These are phyloP conservation scores for Leccinum arenicola DNA, from an alignment of 768 basidiomycete genomes.

Conservation along the genomic window DNA sequence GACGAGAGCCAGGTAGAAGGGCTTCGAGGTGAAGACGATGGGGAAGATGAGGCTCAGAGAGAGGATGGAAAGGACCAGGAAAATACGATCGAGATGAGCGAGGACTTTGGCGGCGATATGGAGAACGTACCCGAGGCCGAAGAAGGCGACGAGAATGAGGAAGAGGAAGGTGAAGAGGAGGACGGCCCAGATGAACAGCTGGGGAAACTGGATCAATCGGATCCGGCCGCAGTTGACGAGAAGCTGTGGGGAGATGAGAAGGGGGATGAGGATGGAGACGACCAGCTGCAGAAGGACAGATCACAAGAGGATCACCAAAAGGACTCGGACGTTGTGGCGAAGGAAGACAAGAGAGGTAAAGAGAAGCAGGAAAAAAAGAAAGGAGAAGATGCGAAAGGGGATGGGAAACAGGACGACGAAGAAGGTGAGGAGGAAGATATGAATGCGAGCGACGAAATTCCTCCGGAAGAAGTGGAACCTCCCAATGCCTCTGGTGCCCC, in stretches of 20 bases:
- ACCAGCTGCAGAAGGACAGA: constrained; percentile 60
- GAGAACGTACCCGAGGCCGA: constrained; percentile 72
- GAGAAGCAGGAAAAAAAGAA: constrained; percentile 33
- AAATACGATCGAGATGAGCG: constrained; percentile 86
- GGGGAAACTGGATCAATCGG: constrained; percentile 76
- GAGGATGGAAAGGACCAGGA: constrained; percentile 53
- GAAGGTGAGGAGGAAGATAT: constrained; percentile 27
- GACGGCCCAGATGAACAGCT: constrained; percentile 76
- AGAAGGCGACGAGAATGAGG: constrained; percentile 41
- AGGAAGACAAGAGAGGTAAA: constrained; percentile 54
- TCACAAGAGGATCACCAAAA: constrained; percentile 44
- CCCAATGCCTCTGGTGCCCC: constrained; percentile 58
- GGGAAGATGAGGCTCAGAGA: constrained; percentile 26
- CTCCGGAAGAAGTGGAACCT: constrained; percentile 42
- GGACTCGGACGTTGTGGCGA: constrained; percentile 73
- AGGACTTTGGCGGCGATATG: constrained; percentile 84
- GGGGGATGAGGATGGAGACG: constrained; percentile 49
- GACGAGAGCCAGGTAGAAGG: constrained; percentile 98
- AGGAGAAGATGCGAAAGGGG: constrained; percentile 25
- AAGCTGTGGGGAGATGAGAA: constrained; percentile 94
- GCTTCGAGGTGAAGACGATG: constrained; percentile 63
- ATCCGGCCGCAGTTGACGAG: constrained; percentile 87
- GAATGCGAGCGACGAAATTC: constrained; percentile 27
- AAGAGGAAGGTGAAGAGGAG: constrained; percentile 48
- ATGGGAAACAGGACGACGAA: constrained; percentile 29